phyloP scores from a whole-genome alignment of 345 rosid species.

The Erysimum cheiranthoides region DNA sequence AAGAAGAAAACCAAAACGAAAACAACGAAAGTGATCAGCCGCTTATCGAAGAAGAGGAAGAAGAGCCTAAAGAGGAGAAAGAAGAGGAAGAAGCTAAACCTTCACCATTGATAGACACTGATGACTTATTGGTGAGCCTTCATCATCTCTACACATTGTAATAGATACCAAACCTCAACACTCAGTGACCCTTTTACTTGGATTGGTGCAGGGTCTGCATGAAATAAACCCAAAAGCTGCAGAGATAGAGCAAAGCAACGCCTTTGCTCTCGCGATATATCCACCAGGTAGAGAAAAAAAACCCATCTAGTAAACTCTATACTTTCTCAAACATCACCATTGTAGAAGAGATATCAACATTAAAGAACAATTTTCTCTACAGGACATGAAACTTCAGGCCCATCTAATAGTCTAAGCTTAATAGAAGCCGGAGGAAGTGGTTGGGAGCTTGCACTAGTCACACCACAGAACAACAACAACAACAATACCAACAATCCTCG shows the following conservation, averaged over 20 bases:
- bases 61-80: constrained; percentile 51
- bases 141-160: constrained; percentile 4
- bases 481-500: constrained; percentile 40
- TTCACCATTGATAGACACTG: constrained; percentile 62
- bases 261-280: constrained; percentile 89
- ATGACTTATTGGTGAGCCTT: constrained; percentile 66
- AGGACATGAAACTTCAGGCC: constrained; percentile 56
- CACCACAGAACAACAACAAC: constrained; percentile 64
- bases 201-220: constrained; percentile 61
- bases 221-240: constrained; percentile 78
- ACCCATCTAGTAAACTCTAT: background rate
- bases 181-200: background rate
- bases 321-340: constrained; percentile 7
- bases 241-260: constrained; percentile 82
- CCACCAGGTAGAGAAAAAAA: constrained; percentile 55
- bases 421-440: constrained; percentile 70
- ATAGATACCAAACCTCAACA: constrained; percentile 41
- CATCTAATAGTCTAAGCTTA: constrained; percentile 54
- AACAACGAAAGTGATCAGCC: constrained; percentile 49
- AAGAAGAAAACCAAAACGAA: constrained; percentile 53
- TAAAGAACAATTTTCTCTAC: background rate
- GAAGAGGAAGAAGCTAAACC: constrained; percentile 53
- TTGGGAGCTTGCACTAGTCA: constrained; percentile 96
- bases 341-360: background rate
- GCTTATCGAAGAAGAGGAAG: constrained; percentile 51